Base-by-base conservation (phyloP, 1,284 basidiomycete genomes). In the Exsudoporus floridanus region DNA sequence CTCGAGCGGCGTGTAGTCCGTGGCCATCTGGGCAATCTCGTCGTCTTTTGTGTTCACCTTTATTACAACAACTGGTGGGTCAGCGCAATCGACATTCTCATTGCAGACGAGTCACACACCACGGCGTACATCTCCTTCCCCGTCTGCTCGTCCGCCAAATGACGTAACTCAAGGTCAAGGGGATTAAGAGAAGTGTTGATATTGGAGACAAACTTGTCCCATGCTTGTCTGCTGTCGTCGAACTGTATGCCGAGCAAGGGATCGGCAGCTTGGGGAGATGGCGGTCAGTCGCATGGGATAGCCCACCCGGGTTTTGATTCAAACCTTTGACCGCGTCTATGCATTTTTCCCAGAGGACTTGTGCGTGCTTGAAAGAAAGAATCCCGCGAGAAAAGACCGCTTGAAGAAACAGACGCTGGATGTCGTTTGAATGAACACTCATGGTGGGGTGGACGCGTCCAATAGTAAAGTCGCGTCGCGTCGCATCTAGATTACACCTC, bases 31-130 rank as follows among this genome's bases (percentile, higher is more conserved):
- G 0, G 91, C 85, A 25, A 91, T 75, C 53, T 85, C 84, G 60
- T 93, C 90, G 21, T 82, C 84, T 58, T 84, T 88, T 12, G 78
- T 74, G 64, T 93, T 93, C 28, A 90, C 82, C 90, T 93, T 50
- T 19, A 47, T 23, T 16, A 19, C 19, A 35, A 27, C 38, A 21
- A 19, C 33, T 2, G n/a, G 30, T 14, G 49, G 37, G 40, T 43
- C 7, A 49, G 56, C 34, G 30, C 28, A 19, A 27, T 36, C 47
- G 46, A 41, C 23, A 25, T 12, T 45, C 13, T 19, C 7, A 35
- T 25, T 21, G 30, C 28, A 31, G 4, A 10, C 2, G 34, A 31
- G 5, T 9, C n/a, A 64, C 81, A 56, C 55, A 90, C 89, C 58
- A 92, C 65, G 4, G 80, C 81, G 60, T 82, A 90, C 70, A 84